Conservation (phyloP, 2,329 filamentous ascomycete species). For the Diaporthe eres region DNA sequence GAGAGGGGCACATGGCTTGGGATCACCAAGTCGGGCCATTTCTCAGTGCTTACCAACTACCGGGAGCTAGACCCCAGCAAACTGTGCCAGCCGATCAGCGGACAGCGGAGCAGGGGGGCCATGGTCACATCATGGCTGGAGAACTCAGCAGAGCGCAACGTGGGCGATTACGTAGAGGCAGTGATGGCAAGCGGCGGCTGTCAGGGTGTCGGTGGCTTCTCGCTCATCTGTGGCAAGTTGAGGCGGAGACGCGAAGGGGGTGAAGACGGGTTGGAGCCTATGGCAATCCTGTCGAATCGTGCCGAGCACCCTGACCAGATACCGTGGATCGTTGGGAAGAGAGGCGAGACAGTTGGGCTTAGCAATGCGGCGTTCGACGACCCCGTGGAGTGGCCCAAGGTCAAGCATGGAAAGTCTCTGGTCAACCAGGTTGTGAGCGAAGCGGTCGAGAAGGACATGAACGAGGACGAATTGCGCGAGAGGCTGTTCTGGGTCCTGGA, state of each 20-base stretch:
- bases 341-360: constrained; percentile 69
- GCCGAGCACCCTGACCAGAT: constrained; percentile 67
- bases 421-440: constrained; percentile 59
- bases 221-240: constrained; percentile 75
- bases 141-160: constrained; percentile 61
- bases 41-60: constrained; percentile 78
- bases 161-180: constrained; percentile 64
- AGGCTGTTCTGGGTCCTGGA: constrained; percentile 69
- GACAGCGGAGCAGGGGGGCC: constrained; percentile 70
- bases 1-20: constrained; percentile 78
- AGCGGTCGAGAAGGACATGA: constrained; percentile 52
- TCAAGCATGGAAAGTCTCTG: constrained; percentile 65
- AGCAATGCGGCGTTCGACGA: constrained; percentile 74
- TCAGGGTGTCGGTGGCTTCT: constrained; percentile 76
- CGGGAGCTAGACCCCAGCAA: constrained; percentile 68
- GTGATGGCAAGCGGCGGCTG: constrained; percentile 68
- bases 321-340: constrained; percentile 68
- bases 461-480: constrained; percentile 64
- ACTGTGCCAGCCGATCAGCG: constrained; percentile 66
- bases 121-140: constrained; percentile 76
- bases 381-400: constrained; percentile 72
- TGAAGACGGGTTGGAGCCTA: constrained; percentile 56
- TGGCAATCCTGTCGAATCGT: constrained; percentile 75
- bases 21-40: constrained; percentile 70
- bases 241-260: constrained; percentile 44